phyloP scores from a whole-genome alignment of 2,329 filamentous ascomycete species.

The Fusarium subglutinans region DNA sequence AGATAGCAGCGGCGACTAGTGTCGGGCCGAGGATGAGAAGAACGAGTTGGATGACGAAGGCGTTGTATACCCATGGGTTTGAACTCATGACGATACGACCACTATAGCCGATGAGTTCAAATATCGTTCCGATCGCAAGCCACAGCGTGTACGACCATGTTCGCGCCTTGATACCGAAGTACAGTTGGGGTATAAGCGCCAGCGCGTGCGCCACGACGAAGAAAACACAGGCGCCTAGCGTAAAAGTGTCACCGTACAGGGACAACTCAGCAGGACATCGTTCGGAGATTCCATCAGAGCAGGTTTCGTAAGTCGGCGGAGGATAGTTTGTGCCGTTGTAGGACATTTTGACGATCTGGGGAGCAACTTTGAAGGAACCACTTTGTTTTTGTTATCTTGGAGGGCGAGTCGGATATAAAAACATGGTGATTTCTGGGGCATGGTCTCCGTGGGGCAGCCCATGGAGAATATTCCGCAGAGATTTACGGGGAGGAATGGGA shows the following conservation, averaged over 20 bases:
- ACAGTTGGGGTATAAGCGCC: constrained; percentile 46
- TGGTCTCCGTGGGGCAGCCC: not conserved
- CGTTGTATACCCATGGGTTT: constrained; percentile 53
- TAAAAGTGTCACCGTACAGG: constrained; percentile 41
- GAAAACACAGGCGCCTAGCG: constrained; percentile 40
- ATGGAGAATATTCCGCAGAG: constrained; percentile 1
- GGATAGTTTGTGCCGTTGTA: constrained; percentile 5
- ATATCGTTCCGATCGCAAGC: constrained; percentile 49
- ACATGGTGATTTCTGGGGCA: not conserved
- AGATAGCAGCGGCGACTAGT: constrained; percentile 55
- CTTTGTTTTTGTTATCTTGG: not conserved
- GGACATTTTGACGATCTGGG: not conserved
- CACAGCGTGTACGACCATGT: constrained; percentile 52
- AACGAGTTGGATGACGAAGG: constrained; percentile 55
- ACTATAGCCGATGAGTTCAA: constrained; percentile 54
- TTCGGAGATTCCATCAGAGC: constrained; percentile 15
- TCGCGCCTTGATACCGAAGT: constrained; percentile 46
- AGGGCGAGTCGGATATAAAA: not conserved
- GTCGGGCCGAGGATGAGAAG: constrained; percentile 54
- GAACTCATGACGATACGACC: constrained; percentile 52
- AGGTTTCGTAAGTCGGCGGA: constrained; percentile 21
- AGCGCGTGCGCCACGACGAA: constrained; percentile 49
- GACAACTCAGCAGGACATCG: constrained; percentile 37
- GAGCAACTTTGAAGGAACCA: not conserved
- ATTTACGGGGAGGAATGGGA: constrained; percentile 1